phyloP scores from a whole-genome alignment of 169 alveolate genomes.

The Eimeria necatrix region DNA sequence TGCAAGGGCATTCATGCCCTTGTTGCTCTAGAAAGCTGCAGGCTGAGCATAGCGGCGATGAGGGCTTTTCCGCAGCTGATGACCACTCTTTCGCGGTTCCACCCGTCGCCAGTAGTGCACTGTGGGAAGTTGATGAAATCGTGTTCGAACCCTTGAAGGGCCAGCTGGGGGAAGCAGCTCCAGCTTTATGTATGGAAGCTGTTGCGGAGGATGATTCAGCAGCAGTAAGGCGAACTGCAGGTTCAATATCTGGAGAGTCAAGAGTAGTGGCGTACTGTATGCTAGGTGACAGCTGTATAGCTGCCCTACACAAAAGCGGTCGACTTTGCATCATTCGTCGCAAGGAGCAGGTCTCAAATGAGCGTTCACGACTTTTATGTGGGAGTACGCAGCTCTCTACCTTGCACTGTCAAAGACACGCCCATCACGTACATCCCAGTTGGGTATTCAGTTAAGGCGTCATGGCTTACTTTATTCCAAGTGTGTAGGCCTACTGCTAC shows the following conservation, averaged over 20 bases:
- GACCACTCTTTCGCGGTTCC: neutral
- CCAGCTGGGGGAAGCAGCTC: constrained; percentile 58
- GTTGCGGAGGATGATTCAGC: neutral
- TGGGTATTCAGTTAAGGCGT: no score
- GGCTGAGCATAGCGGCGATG: neutral
- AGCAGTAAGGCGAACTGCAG: neutral
- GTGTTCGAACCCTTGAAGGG: constrained; percentile 45
- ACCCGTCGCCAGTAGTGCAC: neutral
- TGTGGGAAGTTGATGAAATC: constrained; percentile 7
- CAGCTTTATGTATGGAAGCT: constrained; percentile 1
- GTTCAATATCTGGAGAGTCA: neutral
- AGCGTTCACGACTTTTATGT: constrained; percentile 37
- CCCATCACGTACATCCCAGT: neutral
- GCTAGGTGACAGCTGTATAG: constrained; percentile 26
- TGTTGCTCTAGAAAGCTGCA: constrained; percentile 26
- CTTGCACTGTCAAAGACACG: neutral
- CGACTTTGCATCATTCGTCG: constrained; percentile 48
- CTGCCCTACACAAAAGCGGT: constrained; percentile 15
- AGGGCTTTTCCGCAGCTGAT: neutral
- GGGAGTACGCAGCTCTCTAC: constrained; percentile 52
- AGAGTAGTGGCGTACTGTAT: constrained; percentile 25
- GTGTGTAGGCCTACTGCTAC: no score
- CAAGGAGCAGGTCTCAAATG: constrained; percentile 25
- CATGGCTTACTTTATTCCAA: no score
- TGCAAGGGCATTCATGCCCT: neutral